These are phyloP conservation scores for Grifola frondosa DNA, from an alignment of 1,284 basidiomycete genomes.

Conservation along the genomic window DNA sequence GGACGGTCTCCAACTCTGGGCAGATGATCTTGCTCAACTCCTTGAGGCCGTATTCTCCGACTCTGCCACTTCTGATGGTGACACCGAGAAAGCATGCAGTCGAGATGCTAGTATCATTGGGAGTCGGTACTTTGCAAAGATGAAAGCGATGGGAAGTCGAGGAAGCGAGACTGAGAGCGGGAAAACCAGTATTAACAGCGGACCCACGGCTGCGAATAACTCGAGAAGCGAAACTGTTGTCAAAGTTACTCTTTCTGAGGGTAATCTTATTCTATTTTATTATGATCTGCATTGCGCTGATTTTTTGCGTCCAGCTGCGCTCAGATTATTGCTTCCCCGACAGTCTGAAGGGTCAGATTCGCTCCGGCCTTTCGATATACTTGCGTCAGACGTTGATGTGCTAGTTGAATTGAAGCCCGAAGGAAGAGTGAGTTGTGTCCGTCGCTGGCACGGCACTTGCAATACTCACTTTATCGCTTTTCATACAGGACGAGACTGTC, in stretches of 20 bases:
- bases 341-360: slow-evolving; percentile 17
- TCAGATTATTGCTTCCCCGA: slow-evolving; percentile 46
- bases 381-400: slow-evolving; percentile 62
- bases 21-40: slow-evolving; percentile 79
- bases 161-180: slow-evolving; percentile 38
- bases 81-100: slow-evolving; percentile 40
- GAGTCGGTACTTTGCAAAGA: slow-evolving; percentile 75
- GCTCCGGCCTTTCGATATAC: slow-evolving; percentile 54
- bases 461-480: background rate
- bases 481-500: slow-evolving; percentile 65
- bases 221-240: slow-evolving; percentile 45
- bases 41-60: slow-evolving; percentile 41
- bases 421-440: slow-evolving; percentile 52
- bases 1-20: slow-evolving; percentile 82
- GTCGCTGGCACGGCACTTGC: background rate
- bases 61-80: slow-evolving; percentile 14
- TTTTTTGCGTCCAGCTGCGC: slow-evolving; percentile 33
- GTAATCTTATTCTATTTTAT: slow-evolving; percentile 34
- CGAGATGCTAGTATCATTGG: slow-evolving; percentile 76
- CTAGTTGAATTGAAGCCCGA: slow-evolving; percentile 68
- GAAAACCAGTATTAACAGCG: slow-evolving; percentile 25
- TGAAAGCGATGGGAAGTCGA: slow-evolving; percentile 42
- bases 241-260: slow-evolving; percentile 58
- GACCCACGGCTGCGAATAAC: slow-evolving; percentile 24
- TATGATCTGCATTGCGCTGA: slow-evolving; percentile 1